Base-by-base conservation (phyloP, 2,329 filamentous ascomycete species). In the Colletotrichum lentis region DNA sequence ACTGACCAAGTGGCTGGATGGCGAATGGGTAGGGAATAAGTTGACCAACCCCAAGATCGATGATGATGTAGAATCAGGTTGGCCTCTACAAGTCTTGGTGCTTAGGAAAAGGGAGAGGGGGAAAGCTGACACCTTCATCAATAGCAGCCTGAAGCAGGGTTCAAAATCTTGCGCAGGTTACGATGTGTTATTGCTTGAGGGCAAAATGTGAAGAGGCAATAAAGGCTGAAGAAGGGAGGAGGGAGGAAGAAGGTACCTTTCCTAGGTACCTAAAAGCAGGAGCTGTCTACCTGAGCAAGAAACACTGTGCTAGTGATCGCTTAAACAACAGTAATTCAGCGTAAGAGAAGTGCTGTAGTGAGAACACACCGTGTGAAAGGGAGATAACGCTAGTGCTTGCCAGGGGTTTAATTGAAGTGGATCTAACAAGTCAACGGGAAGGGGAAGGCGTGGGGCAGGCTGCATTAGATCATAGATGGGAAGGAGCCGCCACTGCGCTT, bases 341-440 rank as follows among this genome's bases (percentile, higher is more conserved):
- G 10, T 27, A n/a, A 3, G 16, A 22, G 20, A 12, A n/a, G 11
- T 11, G 18, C 3, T 4, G 11, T 37, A 44, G 56, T 69, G 66
- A 69, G 41, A 8, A n/a, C 24, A 46, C 16, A 44, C 66, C 44
- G 66, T 69, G 62, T n/a, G 49, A 56, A 22, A 35, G 31, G 8
- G 31, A 35, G 31, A 35, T 35, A 7, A 35, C 31, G 31, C 31
- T 35, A 31, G 14, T 18, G 27, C 14, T 22, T 47, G 53, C 27
- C 46, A 66, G 62, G 65, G 65, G 55, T 60, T 69, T 66, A 69
- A 66, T 61, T 69, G 66, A 66, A 53, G 66, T 43, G 55, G 62
- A 44, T 20, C 53, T 39, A 39, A 18, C 20, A 56, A 52, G 52
- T 56, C n/a, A 27, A 37, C 54, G 58, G 58, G 64, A 24, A 24